Evolutionary conservation across 345 rosid genomes (phyloP).

Genomic region (Bretschneidera sinensis): DNA sequence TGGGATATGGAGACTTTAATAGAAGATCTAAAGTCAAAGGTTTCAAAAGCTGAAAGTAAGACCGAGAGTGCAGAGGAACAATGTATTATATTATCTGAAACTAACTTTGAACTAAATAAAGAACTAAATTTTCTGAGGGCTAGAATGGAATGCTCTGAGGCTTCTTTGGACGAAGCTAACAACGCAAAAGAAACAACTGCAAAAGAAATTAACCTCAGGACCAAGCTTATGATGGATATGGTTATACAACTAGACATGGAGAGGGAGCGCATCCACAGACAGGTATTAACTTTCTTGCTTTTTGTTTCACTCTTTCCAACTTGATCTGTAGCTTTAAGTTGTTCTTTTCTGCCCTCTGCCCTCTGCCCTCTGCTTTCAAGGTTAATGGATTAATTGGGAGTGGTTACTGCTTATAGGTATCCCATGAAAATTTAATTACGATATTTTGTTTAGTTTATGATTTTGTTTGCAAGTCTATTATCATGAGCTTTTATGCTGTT

Average conservation of each 20-base stretch:
- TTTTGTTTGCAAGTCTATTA: background rate
- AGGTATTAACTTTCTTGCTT: slow-evolving; percentile 36
- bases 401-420: background rate
- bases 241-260: slow-evolving; percentile 60
- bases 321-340: background rate
- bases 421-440: too few relatives aligned
- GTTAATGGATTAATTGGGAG: background rate
- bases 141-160: slow-evolving; percentile 49
- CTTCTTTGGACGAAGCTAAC: slow-evolving; percentile 47
- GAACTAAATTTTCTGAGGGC: slow-evolving; percentile 52
- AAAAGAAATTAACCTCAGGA: slow-evolving; percentile 53
- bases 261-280: slow-evolving; percentile 76
- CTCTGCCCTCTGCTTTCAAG: too few relatives aligned
- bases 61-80: slow-evolving; percentile 69
- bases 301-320: background rate
- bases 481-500: background rate
- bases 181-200: slow-evolving; percentile 46
- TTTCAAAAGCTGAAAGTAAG: slow-evolving; percentile 78
- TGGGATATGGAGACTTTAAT: slow-evolving; percentile 99
- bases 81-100: slow-evolving; percentile 56
- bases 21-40: slow-evolving; percentile 89
- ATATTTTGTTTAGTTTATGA: background rate
- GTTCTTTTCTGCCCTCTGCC: background rate
- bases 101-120: slow-evolving; percentile 53
- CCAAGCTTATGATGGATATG: slow-evolving; percentile 65